phyloP scores from a whole-genome alignment of 257 asterid genomes.

The Henckelia pumila region DNA sequence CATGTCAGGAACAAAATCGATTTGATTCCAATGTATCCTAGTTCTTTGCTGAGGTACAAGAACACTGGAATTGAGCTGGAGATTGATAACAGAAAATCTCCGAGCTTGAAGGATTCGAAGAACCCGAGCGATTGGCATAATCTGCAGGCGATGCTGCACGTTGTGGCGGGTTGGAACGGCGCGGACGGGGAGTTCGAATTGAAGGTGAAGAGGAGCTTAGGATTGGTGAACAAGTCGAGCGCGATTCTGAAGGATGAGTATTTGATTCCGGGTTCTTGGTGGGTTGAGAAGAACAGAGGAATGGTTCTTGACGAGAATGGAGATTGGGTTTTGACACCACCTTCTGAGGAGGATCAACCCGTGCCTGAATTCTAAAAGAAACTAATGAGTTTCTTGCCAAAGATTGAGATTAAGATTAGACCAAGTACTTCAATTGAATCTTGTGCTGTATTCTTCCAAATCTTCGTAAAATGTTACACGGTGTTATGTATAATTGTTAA shows the following conservation, averaged over 20 bases:
- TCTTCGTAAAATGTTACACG: no score
- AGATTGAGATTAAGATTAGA: no score
- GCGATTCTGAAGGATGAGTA: slow-evolving; percentile 64
- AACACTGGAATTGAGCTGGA: slow-evolving; percentile 44
- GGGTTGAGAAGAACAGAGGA: slow-evolving; percentile 91
- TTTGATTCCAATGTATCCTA: slow-evolving; percentile 59
- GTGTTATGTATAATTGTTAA: no score
- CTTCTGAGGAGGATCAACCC: slow-evolving; percentile 64
- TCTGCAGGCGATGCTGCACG: slow-evolving; percentile 75
- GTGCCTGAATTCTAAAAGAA: slow-evolving; percentile 51
- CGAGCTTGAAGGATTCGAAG: slow-evolving; percentile 51
- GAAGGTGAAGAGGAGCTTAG: slow-evolving; percentile 69
- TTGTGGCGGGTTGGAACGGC: slow-evolving; percentile 85
- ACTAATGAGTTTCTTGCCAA: no score
- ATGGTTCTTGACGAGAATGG: slow-evolving; percentile 47
- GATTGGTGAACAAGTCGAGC: slow-evolving; percentile 75
- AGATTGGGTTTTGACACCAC: slow-evolving; percentile 66
- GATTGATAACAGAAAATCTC: slow-evolving; percentile 66
- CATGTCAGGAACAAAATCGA: slow-evolving; percentile 72
- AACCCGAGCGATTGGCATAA: slow-evolving; percentile 89
- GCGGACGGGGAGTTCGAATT: slow-evolving; percentile 46
- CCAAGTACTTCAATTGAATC: no score
- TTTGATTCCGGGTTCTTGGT: slow-evolving; percentile 82
- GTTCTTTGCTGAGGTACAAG: slow-evolving; percentile 49
- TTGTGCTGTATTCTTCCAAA: no score